Base-by-base conservation (phyloP, 805 yeast genomes). In the Candida corydali region DNA sequence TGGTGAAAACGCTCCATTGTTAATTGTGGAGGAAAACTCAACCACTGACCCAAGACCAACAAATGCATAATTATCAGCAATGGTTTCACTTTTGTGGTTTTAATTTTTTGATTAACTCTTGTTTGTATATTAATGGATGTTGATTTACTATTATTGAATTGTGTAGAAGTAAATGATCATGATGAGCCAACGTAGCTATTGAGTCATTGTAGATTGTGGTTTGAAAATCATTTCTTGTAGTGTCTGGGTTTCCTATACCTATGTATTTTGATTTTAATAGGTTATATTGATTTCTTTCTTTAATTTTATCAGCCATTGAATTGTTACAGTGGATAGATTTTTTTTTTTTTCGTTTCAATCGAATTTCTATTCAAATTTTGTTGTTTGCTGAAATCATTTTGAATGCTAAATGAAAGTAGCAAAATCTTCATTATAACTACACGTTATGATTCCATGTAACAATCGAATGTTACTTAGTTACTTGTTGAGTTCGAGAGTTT, bases 161-260 rank as follows among this genome's bases (percentile, higher is more conserved):
- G 49, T 78, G 79, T 40, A 74, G 69, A 29, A 80, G 51, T 36
- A 78, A 39, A 9, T 72, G 63, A 14, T 73, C 73, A 50, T 82
- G 86, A 17, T 79, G 78, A n/a, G 74, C 68, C 31, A 81, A 57
- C 15, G 81, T 70, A 0, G 83, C 71, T 39, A 75, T 74, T 1
- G 86, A 75, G 47, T 85, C 94, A 41, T 85, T 61, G 38, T 77
- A 78, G 2, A 82, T 65, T 47, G 83, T 85, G 5, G 72, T 57
- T 42, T 80, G 49, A 76, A 91, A 89, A 54, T 85, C 91, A 11
- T 63, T 61, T 35, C 80, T 65, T 0, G 82, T 66, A 0, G 94
- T 87, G 36, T 78, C 80, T 8, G 88, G 70, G 50, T 78, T 71
- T 0, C 96, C 96, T 1, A 89, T 56, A 1, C 95, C 95, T 16